Evolutionary conservation across 768 basidiomycete genomes (phyloP), one percentile per base, ranked within the genome.

Genomic region (Exsudoporus frostii): DNA sequence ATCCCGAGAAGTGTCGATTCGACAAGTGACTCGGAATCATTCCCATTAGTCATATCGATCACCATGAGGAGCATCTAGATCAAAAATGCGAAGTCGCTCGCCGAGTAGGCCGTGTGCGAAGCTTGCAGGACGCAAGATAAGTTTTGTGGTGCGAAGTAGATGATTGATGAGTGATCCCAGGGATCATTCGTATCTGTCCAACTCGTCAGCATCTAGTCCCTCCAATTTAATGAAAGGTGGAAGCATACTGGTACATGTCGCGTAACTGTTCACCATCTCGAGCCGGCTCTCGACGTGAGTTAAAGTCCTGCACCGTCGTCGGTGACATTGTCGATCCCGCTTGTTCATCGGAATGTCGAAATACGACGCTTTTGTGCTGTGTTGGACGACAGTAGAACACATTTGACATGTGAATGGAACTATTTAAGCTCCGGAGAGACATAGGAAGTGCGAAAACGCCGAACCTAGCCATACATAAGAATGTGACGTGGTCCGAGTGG

Each of bases 201-300:
- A 27, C 19, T 29, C 10, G 22, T 59, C 34, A 62, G 57, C 5
- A 13, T 33, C 33, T 5, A 24, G 15, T 17, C 39, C n/a, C n/a
- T n/a, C n/a, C n/a, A n/a, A n/a, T n/a, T n/a, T n/a, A n/a, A 8
- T 4, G 17, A 14, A 14, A 38, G 5, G 37, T 24, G 22, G 40
- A 53, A 4, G 73, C 88, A 48, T 56, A 93, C 90, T 88, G 85
- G 59, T 83, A 60, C 86, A 84, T 11, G 81, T 76, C 5, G 84
- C 74, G 60, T 96, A 92, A 5, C 91, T 80, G 62, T 90, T 86
- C 0, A 90, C 85, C 22, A 97, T 81, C 66, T 94, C 88, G 17
- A 90, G 71, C 93, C 94, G 96, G 11, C 82, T 92, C 59, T 94
- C 91, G 14, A 86, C 75, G 58, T 97, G 94, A 20, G 84, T 83